Percentiles rank a stretch among this genome's conserved stretches.
Conservation (phyloP, 768 basidiomycete genomes). For the Infundibulicybe gibba region DNA sequence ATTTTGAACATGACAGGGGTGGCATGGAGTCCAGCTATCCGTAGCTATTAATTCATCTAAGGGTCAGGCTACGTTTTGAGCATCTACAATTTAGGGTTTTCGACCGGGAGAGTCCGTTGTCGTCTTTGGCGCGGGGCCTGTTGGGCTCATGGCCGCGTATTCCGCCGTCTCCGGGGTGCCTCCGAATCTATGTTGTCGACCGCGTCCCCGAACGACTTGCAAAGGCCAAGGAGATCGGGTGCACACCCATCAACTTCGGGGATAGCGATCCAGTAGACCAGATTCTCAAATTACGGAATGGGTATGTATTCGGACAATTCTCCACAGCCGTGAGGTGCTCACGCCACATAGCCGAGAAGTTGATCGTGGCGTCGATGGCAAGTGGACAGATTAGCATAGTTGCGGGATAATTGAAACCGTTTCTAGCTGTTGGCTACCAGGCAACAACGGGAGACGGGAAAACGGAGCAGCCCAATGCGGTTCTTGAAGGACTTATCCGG, state of each 20-base stretch:
- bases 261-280: conserved; percentile 45
- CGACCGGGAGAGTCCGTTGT: conserved; percentile 48
- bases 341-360: conserved; percentile 27
- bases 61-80: background rate
- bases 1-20: conserved; percentile 27
- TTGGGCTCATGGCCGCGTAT: conserved; percentile 58
- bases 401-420: background rate
- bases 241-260: conserved; percentile 45
- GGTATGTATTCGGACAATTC: conserved; percentile 22
- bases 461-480: conserved; percentile 52
- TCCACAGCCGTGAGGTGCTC: background rate
- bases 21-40: conserved; percentile 49
- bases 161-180: conserved; percentile 50
- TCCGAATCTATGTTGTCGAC: conserved; percentile 52
- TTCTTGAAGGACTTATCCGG: conserved; percentile 47
- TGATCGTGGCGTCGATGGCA: conserved; percentile 49
- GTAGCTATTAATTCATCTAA: conserved; percentile 15
- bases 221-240: conserved; percentile 51
- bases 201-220: conserved; percentile 49
- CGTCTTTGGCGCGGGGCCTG: conserved; percentile 51
- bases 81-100: conserved; percentile 31
- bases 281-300: conserved; percentile 39
- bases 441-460: conserved; percentile 50
- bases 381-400: conserved; percentile 1
- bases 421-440: conserved; percentile 50